A percentile compares a stretch with the other conserved stretches of the same genome.
Conservation (phyloP, 495 filamentous ascomycete genomes). For the Neurospora sp. region DNA sequence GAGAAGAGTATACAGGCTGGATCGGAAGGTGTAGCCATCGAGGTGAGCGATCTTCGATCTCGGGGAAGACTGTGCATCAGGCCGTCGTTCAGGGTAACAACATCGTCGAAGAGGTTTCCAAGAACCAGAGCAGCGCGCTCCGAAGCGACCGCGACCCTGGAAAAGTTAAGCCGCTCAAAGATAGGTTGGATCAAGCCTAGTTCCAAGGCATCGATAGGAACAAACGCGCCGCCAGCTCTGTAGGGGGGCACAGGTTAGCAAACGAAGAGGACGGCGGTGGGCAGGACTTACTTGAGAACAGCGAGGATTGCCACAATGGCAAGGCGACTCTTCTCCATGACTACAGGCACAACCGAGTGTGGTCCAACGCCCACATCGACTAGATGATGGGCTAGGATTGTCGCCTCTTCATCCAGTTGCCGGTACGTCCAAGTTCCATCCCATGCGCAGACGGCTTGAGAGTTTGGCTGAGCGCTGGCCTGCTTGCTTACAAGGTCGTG, state of each 20-base stretch:
- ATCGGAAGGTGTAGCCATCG: conserved; percentile 27
- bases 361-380: conserved; percentile 31
- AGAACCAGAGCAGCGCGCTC: conserved; percentile 24
- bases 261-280: neutral
- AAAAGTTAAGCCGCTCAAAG: conserved; percentile 26
- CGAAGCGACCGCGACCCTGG: conserved; percentile 29
- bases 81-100: conserved; percentile 25
- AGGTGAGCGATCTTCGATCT: conserved; percentile 22
- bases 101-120: conserved; percentile 26
- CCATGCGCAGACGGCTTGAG: conserved; percentile 34
- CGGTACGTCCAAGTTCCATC: conserved; percentile 35
- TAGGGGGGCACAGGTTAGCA: neutral
- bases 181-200: conserved; percentile 30
- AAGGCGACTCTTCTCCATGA: conserved; percentile 35
- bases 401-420: conserved; percentile 28
- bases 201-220: conserved; percentile 32
- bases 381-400: conserved; percentile 30
- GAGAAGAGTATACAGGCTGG: conserved; percentile 35
- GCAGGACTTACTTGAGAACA: conserved; percentile 30
- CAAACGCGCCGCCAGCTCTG: conserved; percentile 34
- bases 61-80: conserved; percentile 15
- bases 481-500: conserved; percentile 28
- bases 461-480: conserved; percentile 22
- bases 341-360: conserved; percentile 33
- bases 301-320: conserved; percentile 38